These are phyloP conservation scores for Orobanche coerulescens DNA, from an alignment of 257 asterid genomes.

Conservation along the genomic window DNA sequence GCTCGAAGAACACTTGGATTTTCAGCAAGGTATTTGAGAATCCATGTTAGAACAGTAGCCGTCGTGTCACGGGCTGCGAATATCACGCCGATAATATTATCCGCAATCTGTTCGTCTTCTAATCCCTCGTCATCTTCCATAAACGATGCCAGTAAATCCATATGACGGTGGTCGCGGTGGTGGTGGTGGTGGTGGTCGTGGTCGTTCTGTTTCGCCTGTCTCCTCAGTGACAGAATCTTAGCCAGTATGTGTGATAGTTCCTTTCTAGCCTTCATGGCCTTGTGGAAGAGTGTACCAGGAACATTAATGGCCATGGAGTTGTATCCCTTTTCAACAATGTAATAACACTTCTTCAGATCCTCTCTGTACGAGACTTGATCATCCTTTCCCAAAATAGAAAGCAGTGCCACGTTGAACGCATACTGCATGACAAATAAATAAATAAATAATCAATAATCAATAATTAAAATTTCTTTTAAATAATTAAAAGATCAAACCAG, in stretches of 20 bases:
- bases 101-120: constrained; percentile 63
- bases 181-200: too few species aligned
- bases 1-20: constrained; percentile 57
- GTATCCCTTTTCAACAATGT: constrained; percentile 65
- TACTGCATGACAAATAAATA: constrained; percentile 37
- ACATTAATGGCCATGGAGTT: constrained; percentile 66
- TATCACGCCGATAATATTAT: constrained; percentile 62
- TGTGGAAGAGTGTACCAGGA: constrained; percentile 67
- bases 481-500: too few species aligned
- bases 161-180: too few species aligned
- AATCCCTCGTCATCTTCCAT: constrained; percentile 60
- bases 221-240: constrained; percentile 36
- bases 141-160: constrained; percentile 57
- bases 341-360: constrained; percentile 61
- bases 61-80: constrained; percentile 81
- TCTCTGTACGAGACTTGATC: constrained; percentile 53
- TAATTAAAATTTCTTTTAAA: background rate
- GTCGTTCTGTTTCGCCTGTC: constrained; percentile 32
- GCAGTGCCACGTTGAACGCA: constrained; percentile 74
- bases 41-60: constrained; percentile 67
- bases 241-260: constrained; percentile 51
- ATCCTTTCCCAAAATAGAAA: constrained; percentile 64
- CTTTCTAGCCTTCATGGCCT: constrained; percentile 67
- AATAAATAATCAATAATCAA: background rate
- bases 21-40: constrained; percentile 64